phyloP scores from a whole-genome alignment of 805 yeast species.

The Yamadazyma laniorum region DNA sequence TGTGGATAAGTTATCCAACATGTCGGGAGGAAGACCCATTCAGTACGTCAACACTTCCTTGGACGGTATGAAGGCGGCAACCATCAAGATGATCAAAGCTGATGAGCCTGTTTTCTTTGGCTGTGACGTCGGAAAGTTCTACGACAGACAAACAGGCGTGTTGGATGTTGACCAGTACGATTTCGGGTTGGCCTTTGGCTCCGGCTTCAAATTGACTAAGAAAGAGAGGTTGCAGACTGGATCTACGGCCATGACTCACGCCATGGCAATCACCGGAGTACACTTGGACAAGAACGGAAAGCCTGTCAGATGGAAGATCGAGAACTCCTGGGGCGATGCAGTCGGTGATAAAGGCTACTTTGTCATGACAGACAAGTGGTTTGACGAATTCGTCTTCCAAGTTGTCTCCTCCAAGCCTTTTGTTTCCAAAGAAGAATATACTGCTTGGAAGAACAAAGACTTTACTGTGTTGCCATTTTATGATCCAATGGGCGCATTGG shows the following conservation, averaged over 20 bases:
- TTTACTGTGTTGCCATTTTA: constrained; percentile 35
- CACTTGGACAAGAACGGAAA: constrained; percentile 57
- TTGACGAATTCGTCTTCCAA: constrained; percentile 43
- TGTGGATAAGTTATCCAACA: constrained; percentile 74
- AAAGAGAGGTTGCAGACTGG: constrained; percentile 68
- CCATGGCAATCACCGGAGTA: constrained; percentile 82
- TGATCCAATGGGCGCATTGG: constrained; percentile 46
- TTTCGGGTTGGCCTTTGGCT: constrained; percentile 56
- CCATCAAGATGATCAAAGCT: constrained; percentile 64
- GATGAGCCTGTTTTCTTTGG: constrained; percentile 87
- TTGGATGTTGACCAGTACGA: constrained; percentile 73
- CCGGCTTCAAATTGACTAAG: constrained; percentile 52
- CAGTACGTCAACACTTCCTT: constrained; percentile 68
- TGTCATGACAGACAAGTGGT: constrained; percentile 45
- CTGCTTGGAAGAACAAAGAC: constrained; percentile 33
- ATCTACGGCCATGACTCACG: constrained; percentile 84
- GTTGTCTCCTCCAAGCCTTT: constrained; percentile 38
- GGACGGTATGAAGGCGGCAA: constrained; percentile 54
- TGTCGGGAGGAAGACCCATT: constrained; percentile 67
- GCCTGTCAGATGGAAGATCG: constrained; percentile 45
- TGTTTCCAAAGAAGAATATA: constrained; percentile 35
- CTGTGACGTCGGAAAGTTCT: constrained; percentile 81
- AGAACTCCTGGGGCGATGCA: constrained; percentile 44
- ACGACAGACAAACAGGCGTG: constrained; percentile 61
- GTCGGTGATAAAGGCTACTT: constrained; percentile 42